Conservation (phyloP, 371 early-diverging fungal genomes). For the Entomophthora muscae region DNA sequence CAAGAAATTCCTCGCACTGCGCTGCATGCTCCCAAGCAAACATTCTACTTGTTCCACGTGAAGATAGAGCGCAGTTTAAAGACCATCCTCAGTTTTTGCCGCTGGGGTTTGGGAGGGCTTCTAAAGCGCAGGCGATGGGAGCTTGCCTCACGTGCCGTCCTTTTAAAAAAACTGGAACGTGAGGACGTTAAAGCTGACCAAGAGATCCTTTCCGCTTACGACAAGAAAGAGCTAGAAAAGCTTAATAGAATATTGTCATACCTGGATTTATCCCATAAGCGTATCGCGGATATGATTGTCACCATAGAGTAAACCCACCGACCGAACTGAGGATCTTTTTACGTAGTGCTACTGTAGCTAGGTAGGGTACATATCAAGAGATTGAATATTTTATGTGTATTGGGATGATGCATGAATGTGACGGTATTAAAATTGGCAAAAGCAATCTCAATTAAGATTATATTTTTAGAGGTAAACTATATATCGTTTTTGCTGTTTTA, state of each 20-base stretch:
- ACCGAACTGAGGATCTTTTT: no score
- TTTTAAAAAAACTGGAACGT: conserved; percentile 60
- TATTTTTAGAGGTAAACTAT: no score
- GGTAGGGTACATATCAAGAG: no score
- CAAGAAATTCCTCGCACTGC: conserved; percentile 77
- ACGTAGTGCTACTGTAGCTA: no score
- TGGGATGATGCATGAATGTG: no score
- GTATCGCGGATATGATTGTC: not conserved
- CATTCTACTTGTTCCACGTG: conserved; percentile 68
- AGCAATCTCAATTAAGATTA: no score
- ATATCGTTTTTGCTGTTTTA: no score
- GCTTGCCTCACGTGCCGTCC: conserved; percentile 24
- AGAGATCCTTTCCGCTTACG: conserved; percentile 31
- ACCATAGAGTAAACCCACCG: not conserved
- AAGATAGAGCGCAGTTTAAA: conserved; percentile 38
- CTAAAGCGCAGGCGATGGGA: conserved; percentile 49
- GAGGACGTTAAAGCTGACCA: conserved; percentile 47
- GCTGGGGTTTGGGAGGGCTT: conserved; percentile 44
- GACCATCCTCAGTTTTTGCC: conserved; percentile 34
- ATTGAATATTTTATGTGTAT: no score
- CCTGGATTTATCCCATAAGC: conserved; percentile 26
- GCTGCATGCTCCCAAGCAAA: conserved; percentile 72
- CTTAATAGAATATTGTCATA: conserved; percentile 28
- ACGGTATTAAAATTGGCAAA: no score
- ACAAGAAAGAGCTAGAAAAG: conserved; percentile 29